Percentiles rank a stretch among this genome's conserved stretches.
Conservation (phyloP, 306 rosid genomes). For the Fragaria nilgerrensis region DNA sequence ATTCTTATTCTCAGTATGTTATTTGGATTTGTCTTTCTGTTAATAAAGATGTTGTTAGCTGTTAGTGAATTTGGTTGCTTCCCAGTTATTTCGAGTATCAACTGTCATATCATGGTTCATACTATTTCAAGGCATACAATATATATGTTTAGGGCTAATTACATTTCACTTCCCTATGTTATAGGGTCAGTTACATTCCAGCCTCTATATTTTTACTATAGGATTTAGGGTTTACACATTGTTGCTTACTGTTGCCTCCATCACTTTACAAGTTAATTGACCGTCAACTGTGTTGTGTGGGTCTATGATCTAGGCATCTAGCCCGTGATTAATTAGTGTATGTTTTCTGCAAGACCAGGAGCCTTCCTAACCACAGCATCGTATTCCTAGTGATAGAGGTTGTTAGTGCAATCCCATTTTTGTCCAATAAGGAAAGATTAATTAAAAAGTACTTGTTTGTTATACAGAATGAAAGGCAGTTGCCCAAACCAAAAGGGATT, state of each 20-base stretch:
- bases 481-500: too few relatives aligned
- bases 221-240: not conserved
- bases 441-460: too few relatives aligned
- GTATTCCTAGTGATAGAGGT: not conserved
- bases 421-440: too few relatives aligned
- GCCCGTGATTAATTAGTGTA: not conserved
- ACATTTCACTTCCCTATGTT: not conserved
- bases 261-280: not conserved
- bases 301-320: not conserved
- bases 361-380: not conserved
- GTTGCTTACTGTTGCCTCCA: not conserved
- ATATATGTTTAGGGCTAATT: not conserved
- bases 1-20: too few relatives aligned
- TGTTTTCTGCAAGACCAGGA: not conserved
- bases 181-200: not conserved
- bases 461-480: too few relatives aligned
- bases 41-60: not conserved
- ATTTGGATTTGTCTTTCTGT: too few relatives aligned
- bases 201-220: not conserved
- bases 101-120: constrained; percentile 6
- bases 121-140: not conserved
- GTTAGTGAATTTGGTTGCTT: not conserved
- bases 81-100: not conserved
- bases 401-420: too few relatives aligned
- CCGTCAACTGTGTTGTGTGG: not conserved